Base-by-base conservation (phyloP, 1,139 yeast species). In the Zygosaccharomyces sapae region DNA sequence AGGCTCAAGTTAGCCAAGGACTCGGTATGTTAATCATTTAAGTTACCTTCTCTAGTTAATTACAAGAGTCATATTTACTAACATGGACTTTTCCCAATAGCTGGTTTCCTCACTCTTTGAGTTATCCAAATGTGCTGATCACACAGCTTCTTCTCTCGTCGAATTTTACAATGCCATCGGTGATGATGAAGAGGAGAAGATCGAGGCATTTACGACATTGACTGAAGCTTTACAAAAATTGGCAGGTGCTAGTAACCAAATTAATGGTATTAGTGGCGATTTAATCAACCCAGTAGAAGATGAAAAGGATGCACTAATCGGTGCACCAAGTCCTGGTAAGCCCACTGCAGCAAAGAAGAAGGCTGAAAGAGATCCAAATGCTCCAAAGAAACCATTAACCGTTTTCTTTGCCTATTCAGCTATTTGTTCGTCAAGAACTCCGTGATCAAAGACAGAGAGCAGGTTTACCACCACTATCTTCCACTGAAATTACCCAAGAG, bases 351-450 rank as follows among this genome's bases (percentile, higher is more conserved):
- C 58, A 22, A 76, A 74, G 68, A 79, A 77, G 66, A 79, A 73
- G 63, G 74, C 66, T 54, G 79, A 76, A 61, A 76, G 72, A 60
- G 87, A 76, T 57, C 79, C 79, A 37, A 72, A 74, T 52, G 79
- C 79, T 34, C 80, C 80, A 48, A 74, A 74, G 66, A 75, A 75
- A 70, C 80, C 73, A 20, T 71, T 86, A 61, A 87, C 96, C 33
- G 85, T 86, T 49, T 88, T 82, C 71, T 86, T 88, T 68, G 84
- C 90, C 37, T 88, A 80, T 65, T 77, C 83, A 38, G 81, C 82
- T 57, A n/a, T 78, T 78, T 57, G 74, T 80, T 51, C 77, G 90
- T 61, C 83, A 81, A 51, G 66, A 69, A 16, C 62, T 88, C 54
- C 80, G 83, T 52, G 81, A 80, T 51, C 88, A 85, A 55, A 76